Evolutionary conservation across 1,284 basidiomycete genomes (phyloP).

Genomic region (Cystobasidium pallidum): DNA sequence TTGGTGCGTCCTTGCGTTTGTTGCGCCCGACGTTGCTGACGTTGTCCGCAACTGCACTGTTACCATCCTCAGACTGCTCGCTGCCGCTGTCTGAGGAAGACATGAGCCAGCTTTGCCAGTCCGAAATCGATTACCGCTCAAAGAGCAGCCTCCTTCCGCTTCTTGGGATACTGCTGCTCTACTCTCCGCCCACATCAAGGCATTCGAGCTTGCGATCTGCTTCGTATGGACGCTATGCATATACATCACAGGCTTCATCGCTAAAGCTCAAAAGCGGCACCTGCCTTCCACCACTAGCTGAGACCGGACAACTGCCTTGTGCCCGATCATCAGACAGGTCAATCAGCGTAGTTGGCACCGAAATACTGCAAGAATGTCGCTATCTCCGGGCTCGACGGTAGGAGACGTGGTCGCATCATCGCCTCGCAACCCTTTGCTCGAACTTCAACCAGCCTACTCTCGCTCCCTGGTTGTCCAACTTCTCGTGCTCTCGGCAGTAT

Average conservation of each 20-base stretch:
- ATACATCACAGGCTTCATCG: not conserved
- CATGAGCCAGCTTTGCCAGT: slow-evolving; percentile 14
- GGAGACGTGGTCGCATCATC: slow-evolving; percentile 6
- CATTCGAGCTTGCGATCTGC: not conserved
- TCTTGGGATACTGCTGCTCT: not conserved
- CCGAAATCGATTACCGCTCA: not conserved
- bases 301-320: not conserved
- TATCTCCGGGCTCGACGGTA: not conserved
- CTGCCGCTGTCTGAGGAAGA: slow-evolving; percentile 36
- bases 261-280: not conserved
- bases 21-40: slow-evolving; percentile 7
- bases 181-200: not conserved
- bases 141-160: not conserved
- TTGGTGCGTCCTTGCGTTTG: slow-evolving; percentile 21
- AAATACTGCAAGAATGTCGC: slow-evolving; percentile 7
- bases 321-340: slow-evolving; percentile 4
- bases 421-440: slow-evolving; percentile 35
- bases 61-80: slow-evolving; percentile 31
- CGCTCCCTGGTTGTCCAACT: slow-evolving; percentile 90
- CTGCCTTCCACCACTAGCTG: too few relatives aligned
- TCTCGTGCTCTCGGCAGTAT: slow-evolving; percentile 79
- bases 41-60: slow-evolving; percentile 5
- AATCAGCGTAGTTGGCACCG: slow-evolving; percentile 8
- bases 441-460: slow-evolving; percentile 58
- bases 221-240: not conserved